Evolutionary conservation across 495 filamentous ascomycete species (phyloP).

Genomic region (Tuber calosporum): DNA sequence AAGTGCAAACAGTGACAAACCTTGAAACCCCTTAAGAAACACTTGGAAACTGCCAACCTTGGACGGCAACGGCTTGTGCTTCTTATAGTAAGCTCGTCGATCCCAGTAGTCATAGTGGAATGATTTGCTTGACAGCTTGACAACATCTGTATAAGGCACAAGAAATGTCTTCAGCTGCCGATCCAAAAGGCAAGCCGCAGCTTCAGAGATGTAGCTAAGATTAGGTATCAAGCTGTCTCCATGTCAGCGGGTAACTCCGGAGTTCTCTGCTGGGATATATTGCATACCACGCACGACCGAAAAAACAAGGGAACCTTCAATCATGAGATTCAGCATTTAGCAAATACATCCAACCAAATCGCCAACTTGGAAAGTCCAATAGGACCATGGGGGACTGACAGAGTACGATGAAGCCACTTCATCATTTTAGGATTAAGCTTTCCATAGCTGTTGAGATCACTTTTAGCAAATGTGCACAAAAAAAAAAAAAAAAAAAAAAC

Average conservation of each 20-base stretch:
- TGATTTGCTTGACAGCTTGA: constrained; percentile 87
- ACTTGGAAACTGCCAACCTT: constrained; percentile 97
- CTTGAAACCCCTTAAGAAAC: constrained; percentile 88
- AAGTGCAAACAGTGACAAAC: constrained; percentile 13
- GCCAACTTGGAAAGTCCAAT: not conserved
- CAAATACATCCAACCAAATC: constrained; percentile 5
- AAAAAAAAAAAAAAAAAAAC: too few species aligned
- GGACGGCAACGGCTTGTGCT: constrained; percentile 75
- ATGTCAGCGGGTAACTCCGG: constrained; percentile 26
- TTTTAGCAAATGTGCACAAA: constrained; percentile 17
- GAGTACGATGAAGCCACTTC: constrained; percentile 86
- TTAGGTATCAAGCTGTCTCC: constrained; percentile 75
- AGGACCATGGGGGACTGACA: constrained; percentile 43
- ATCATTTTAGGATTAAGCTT: constrained; percentile 79
- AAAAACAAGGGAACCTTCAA: constrained; percentile 77
- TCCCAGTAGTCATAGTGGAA: constrained; percentile 99
- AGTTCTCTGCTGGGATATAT: not conserved
- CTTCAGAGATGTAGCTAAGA: constrained; percentile 97
- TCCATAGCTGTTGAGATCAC: constrained; percentile 32
- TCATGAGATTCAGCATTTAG: constrained; percentile 12
- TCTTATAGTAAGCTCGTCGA: constrained; percentile 76
- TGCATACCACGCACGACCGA: constrained; percentile 74
- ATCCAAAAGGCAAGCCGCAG: constrained; percentile 91
- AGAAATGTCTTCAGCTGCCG: constrained; percentile 80
- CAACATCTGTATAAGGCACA: constrained; percentile 93